A percentile compares a stretch with the other conserved stretches of the same genome.
Evolutionary conservation across 345 rosid genomes (phyloP).

Genomic region (Pelargonium nanum): DNA sequence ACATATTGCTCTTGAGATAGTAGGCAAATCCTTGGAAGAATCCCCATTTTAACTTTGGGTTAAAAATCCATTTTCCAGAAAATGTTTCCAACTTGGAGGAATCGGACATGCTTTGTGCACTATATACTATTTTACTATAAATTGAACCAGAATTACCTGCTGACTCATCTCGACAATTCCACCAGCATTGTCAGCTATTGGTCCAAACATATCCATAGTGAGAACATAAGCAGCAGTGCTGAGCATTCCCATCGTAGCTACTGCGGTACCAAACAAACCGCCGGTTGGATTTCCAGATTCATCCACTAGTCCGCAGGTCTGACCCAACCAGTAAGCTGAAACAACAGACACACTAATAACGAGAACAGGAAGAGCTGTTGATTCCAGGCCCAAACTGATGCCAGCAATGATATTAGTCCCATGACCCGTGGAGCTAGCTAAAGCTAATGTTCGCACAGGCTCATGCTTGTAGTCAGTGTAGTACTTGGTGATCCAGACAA

Average conservation of each 20-base stretch:
- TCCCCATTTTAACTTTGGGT: not conserved
- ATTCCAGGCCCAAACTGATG: slow-evolving; percentile 95
- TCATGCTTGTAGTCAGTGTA: slow-evolving; percentile 98
- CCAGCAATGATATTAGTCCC: slow-evolving; percentile 99
- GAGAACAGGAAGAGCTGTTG: slow-evolving; percentile 95
- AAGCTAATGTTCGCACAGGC: slow-evolving; percentile 89
- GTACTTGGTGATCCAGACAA: slow-evolving; percentile 91
- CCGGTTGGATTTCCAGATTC: slow-evolving; percentile 79
- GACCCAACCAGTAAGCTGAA: slow-evolving; percentile 90
- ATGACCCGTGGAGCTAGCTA: slow-evolving; percentile 94
- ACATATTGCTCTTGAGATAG: not conserved
- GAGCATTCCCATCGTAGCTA: slow-evolving; percentile 99
- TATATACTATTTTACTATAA: not conserved
- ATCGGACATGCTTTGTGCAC: not conserved
- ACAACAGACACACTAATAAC: slow-evolving; percentile 75
- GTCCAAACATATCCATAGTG: slow-evolving; percentile 99
- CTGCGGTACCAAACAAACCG: slow-evolving; percentile 97
- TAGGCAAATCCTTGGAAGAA: not conserved
- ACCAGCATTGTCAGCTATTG: slow-evolving; percentile 99
- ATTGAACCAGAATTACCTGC: slow-evolving; percentile 45
- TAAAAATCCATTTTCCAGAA: not conserved
- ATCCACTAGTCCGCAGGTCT: slow-evolving; percentile 85
- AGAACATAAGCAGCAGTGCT: slow-evolving; percentile 98
- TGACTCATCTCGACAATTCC: slow-evolving; percentile 99
- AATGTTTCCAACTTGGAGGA: not conserved